Evolutionary conservation across 306 rosid genomes (phyloP).

Genomic region (Begonia peltatifolia): DNA sequence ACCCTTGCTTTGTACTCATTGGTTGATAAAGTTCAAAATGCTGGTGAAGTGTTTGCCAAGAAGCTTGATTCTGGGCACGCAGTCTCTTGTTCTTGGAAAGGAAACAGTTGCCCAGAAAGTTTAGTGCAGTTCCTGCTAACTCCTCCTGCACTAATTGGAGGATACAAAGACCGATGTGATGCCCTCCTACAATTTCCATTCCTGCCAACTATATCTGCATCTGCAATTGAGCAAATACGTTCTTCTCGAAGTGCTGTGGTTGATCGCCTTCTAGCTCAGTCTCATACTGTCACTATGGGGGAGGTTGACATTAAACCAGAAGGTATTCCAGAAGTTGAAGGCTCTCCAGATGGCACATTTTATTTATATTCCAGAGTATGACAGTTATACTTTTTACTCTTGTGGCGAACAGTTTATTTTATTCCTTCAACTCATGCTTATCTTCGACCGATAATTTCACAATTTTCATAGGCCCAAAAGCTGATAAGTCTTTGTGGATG

Average conservation of each 20-base stretch:
- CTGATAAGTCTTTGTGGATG: conserved; percentile 97
- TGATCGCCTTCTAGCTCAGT: conserved; percentile 59
- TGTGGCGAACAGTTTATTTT: background rate
- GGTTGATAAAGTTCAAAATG: conserved; percentile 56
- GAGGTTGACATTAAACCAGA: conserved; percentile 58
- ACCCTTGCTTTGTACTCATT: conserved; percentile 18
- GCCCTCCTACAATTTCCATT: conserved; percentile 75
- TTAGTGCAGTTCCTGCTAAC: conserved; percentile 98
- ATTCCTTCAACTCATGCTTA: conserved; percentile 8
- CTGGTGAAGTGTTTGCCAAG: conserved; percentile 64
- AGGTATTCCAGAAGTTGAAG: conserved; percentile 48
- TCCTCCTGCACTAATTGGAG: conserved; percentile 82
- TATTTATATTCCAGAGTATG: conserved; percentile 68
- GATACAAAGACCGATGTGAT: conserved; percentile 96
- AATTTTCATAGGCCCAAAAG: conserved; percentile 70
- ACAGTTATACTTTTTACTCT: conserved; percentile 8
- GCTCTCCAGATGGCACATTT: conserved; percentile 62
- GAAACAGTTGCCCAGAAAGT: conserved; percentile 94
- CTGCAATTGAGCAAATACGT: conserved; percentile 74
- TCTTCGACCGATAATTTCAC: conserved; percentile 13
- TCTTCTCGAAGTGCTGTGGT: conserved; percentile 58
- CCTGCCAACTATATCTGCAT: conserved; percentile 65
- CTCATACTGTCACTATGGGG: conserved; percentile 37
- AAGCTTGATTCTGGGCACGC: conserved; percentile 79
- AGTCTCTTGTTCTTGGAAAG: conserved; percentile 84